Evolutionary conservation across 257 asterid species (phyloP).

Genomic region (Leonotis leonurus): DNA sequence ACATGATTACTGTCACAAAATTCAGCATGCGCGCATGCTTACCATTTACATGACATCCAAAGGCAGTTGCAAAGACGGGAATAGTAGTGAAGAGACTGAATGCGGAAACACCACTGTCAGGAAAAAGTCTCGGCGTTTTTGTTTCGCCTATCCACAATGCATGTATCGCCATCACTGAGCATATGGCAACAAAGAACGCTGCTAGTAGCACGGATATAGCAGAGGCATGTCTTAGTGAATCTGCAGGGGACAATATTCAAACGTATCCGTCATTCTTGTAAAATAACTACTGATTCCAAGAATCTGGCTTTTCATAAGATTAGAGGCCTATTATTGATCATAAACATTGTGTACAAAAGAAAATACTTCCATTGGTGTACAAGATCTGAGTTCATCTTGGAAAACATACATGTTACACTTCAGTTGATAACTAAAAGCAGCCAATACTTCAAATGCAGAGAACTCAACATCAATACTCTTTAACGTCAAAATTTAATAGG

Average conservation of each 20-base stretch:
- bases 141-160: slow-evolving; percentile 72
- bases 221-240: slow-evolving; percentile 86
- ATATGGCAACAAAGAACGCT: slow-evolving; percentile 67
- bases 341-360: background rate
- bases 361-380: background rate
- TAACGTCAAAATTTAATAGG: background rate
- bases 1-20: background rate
- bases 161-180: slow-evolving; percentile 76
- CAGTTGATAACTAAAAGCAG: background rate
- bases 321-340: background rate
- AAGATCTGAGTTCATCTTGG: background rate
- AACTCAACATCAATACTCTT: background rate
- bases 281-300: background rate
- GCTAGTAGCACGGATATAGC: slow-evolving; percentile 85
- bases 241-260: slow-evolving; percentile 40
- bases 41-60: slow-evolving; percentile 95
- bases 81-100: slow-evolving; percentile 75
- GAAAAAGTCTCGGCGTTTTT: slow-evolving; percentile 50
- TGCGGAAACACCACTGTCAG: slow-evolving; percentile 54
- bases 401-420: background rate
- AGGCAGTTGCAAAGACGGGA: slow-evolving; percentile 90
- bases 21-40: slow-evolving; percentile 2
- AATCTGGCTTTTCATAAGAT: background rate
- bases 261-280: slow-evolving; percentile 24
- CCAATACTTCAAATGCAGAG: background rate